Percentiles rank a stretch among this genome's conserved stretches.
These are phyloP conservation scores for Lactarius deliciosus DNA, from an alignment of 768 basidiomycete genomes.

Conservation along the genomic window DNA sequence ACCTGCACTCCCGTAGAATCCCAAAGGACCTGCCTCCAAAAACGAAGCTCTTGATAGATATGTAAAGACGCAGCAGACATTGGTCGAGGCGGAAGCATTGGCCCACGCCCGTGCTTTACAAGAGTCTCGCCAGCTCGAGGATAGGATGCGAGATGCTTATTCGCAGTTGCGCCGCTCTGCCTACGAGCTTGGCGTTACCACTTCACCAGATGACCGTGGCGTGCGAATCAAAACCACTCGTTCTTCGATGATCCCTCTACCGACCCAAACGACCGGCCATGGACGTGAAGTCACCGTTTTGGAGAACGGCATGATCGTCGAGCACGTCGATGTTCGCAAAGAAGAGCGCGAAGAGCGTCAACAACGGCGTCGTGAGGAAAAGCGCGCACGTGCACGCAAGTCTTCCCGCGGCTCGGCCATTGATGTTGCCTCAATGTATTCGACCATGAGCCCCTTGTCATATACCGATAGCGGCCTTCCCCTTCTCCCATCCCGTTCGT, in stretches of 20 bases:
- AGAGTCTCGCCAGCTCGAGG: constrained; percentile 75
- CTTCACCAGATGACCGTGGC: constrained; percentile 57
- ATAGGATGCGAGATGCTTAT: constrained; percentile 75
- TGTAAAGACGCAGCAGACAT: constrained; percentile 73
- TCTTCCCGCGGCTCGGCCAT: constrained; percentile 66
- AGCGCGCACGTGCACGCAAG: constrained; percentile 61
- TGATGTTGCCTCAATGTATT: constrained; percentile 74
- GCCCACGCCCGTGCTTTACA: constrained; percentile 77
- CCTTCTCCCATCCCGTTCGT: constrained; percentile 40
- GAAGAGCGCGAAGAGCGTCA: constrained; percentile 78
- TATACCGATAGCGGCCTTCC: constrained; percentile 58
- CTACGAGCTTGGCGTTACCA: constrained; percentile 59
- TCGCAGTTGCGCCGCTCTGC: constrained; percentile 76
- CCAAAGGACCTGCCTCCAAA: constrained; percentile 82
- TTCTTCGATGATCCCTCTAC: constrained; percentile 36
- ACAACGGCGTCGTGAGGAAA: constrained; percentile 66
- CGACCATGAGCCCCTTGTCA: constrained; percentile 55
- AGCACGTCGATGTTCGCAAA: constrained; percentile 78
- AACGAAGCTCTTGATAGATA: constrained; percentile 81
- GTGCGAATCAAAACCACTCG: constrained; percentile 70
- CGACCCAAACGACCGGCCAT: constrained; percentile 43
- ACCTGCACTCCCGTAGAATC: constrained; percentile 58
- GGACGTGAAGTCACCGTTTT: constrained; percentile 77
- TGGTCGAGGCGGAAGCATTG: constrained; percentile 80
- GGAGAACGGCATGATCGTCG: constrained; percentile 87